Base-by-base conservation (phyloP, 2,329 filamentous ascomycete genomes). In the Hymenoscyphus linearis region DNA sequence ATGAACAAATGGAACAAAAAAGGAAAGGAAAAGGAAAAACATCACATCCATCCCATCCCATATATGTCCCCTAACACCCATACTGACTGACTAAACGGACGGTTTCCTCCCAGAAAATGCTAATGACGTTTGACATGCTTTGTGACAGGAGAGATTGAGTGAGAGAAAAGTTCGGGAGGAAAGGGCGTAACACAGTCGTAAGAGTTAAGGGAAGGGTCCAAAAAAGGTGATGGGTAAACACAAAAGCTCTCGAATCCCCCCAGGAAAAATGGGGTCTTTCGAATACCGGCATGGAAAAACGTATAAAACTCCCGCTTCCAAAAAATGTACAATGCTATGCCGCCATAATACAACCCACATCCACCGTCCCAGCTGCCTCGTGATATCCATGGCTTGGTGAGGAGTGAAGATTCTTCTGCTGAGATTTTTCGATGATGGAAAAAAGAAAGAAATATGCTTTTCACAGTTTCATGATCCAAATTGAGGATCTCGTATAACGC, bases 221-320 rank as follows among this genome's bases (percentile, higher is more conserved):
- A 31, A 31, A 31, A 31, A n/a, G n/a, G n/a, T n/a, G n/a, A 9
- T 31, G 31, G 37, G 37, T 18, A 13, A n/a, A n/a, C n/a, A 47
- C n/a, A 9, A 47, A 12, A 50, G n/a, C n/a, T 50, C 44, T 22
- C 44, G 31, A 25, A 12, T 50, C 18, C 7, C 22, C n/a, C n/a
- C n/a, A n/a, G 22, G 22, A 25, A 50, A 25, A 50, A 26, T 22
- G 10, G 44, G 31, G 31, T 31, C 6, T 31, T 31, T 31, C 31
- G 31, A 31, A 31, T 31, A 31, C 10, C n/a, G n/a, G n/a, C n/a
- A 44, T 18, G 3, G 18, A 18, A 25, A 50, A 25, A 50, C 44
- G 52, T 34, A 61, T 26, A 53, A 31, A 59, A 60, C 58, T 60
- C 58, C 58, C 58, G 58, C 58, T 60, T 52, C 35, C 58, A 25